Evolutionary conservation across 2,329 filamentous ascomycete species (phyloP).

Genomic region (Emmonsiellopsis sp.): DNA sequence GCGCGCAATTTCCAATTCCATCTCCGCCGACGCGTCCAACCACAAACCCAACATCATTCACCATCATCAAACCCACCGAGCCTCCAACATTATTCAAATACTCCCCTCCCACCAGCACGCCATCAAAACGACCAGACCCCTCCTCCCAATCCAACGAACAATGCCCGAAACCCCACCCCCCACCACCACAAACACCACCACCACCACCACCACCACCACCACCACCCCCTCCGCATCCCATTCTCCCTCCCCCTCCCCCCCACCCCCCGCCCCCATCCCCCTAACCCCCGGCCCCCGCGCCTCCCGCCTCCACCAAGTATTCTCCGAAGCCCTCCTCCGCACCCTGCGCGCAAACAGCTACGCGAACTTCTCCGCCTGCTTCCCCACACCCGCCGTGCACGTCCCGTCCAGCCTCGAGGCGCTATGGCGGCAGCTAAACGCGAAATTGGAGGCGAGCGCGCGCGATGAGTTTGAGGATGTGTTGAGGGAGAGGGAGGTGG

Average conservation of each 20-base stretch:
- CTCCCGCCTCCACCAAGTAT: slow-evolving; percentile 51
- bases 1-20: no score
- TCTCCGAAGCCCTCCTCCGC: slow-evolving; percentile 49
- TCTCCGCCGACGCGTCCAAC: no score
- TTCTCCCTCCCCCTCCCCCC: slow-evolving; percentile 42
- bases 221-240: no score
- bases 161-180: not conserved
- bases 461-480: slow-evolving; percentile 54
- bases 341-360: slow-evolving; percentile 54
- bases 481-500: slow-evolving; percentile 46
- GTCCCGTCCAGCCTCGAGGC: slow-evolving; percentile 48
- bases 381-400: slow-evolving; percentile 52
- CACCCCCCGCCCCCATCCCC: slow-evolving; percentile 44
- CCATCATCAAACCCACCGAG: no score
- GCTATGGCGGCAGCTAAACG: slow-evolving; percentile 50
- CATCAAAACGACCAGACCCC: no score
- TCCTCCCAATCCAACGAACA: no score
- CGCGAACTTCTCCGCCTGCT: slow-evolving; percentile 54
- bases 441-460: slow-evolving; percentile 49
- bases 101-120: no score
- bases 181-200: slow-evolving; percentile 3
- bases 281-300: slow-evolving; percentile 52
- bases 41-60: no score
- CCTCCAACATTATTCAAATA: no score
- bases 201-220: slow-evolving; percentile 18